Base-by-base conservation (phyloP, 305 asterid species). In the Rubia tinctorum region DNA sequence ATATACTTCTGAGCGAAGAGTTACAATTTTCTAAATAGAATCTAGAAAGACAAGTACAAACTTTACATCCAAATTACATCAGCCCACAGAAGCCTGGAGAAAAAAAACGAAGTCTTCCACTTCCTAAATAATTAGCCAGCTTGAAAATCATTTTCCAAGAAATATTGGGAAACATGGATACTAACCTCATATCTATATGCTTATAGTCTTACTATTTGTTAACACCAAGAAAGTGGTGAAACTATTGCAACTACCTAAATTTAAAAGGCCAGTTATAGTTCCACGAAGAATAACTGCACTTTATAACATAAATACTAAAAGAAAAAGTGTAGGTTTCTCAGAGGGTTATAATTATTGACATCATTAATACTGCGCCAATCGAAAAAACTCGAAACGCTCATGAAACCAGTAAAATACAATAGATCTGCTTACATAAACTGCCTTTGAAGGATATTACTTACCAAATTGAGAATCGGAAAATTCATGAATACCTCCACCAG, bases 91-190 rank as follows among this genome's bases (percentile, higher is more conserved):
- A 69, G 34, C 73, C 49, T 27, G 6, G 20, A 51, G 4, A 9
- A 20, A 69, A 14, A 53, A 69, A 9, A 17, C n/a, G 40, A 1
- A 45, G 8, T 7, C 25, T 18, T 7, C 20, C 13, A 7, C 58
- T 53, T 40, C 44, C 64, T n/a, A 47, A 49, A 15, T 25, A 27
- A 27, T 17, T 69, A 15, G 22, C 73, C 63, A 30, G 45, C 45
- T 69, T 49, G 47, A 49, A 69, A 39, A 69, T 69, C 25, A 51
- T 22, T 30, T 27, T 17, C 47, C 73, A 69, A 69, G 44, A 15
- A 6, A 69, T 30, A 10, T 69, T 10, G 18, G 4, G 27, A 8
- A 30, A 2, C 17, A 69, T 25, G 63, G 4, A 6, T 20, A 34
- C 17, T 34, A 13, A 18, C 5, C 18, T 69, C 14, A 9, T 30